phyloP scores from a whole-genome alignment of 441 rosid species.

The Eruca vesicaria region DNA sequence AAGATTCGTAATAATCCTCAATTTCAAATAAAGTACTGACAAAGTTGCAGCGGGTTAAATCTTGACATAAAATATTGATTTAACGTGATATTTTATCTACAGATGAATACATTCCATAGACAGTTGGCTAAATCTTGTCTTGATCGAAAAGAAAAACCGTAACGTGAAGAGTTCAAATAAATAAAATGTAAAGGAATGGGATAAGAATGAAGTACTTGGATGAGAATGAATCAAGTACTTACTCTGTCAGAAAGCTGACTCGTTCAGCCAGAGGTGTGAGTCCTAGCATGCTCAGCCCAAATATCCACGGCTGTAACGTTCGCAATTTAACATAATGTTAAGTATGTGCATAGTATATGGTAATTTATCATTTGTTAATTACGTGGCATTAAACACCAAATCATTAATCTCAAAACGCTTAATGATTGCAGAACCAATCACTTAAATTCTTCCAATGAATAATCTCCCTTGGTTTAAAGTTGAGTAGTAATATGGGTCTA shows the following conservation, averaged over 20 bases:
- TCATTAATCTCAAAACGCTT: neutral
- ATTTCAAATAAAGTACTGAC: neutral
- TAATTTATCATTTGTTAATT: neutral
- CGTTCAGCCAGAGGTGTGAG: slow-evolving; percentile 67
- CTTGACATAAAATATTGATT: neutral
- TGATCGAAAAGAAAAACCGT: neutral
- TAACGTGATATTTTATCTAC: neutral
- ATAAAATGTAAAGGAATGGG: neutral
- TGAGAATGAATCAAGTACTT: slow-evolving; percentile 20
- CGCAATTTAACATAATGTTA: neutral
- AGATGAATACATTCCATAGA: neutral
- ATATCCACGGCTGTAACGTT: slow-evolving; percentile 49
- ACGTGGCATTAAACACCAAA: neutral
- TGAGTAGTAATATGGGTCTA: neutral
- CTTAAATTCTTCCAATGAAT: neutral
- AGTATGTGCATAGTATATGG: neutral
- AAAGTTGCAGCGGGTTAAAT: neutral
- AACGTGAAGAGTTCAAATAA: neutral
- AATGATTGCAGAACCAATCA: slow-evolving; percentile 9
- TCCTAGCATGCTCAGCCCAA: slow-evolving; percentile 60
- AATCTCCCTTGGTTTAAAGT: neutral
- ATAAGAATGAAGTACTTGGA: neutral
- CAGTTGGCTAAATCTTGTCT: slow-evolving; percentile 20
- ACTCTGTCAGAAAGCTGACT: slow-evolving; percentile 72
- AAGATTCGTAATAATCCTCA: neutral